Evolutionary conservation across 441 rosid genomes (phyloP), one percentile per base, ranked within the genome.

Genomic region (Biscutella laevigata): DNA sequence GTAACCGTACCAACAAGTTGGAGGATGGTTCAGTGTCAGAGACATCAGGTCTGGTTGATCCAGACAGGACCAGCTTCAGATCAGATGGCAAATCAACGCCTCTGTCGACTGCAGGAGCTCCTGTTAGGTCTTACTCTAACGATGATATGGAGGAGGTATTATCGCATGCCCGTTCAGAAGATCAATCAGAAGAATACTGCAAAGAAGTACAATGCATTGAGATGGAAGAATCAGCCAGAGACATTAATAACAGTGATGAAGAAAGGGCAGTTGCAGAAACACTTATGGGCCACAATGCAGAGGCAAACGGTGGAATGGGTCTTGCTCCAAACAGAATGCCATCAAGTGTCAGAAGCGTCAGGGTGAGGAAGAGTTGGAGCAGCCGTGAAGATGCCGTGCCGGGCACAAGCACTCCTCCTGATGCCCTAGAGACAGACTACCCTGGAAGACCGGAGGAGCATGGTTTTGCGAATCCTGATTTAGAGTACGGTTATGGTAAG

Each of bases 201-300:
- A 85, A 77, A 68, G 96, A 91, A 70, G 95, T 87, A 49, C 82
- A 73, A 36, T 87, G 98, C 67, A 73, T 88, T 44, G 90, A 83
- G 69, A 69, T 63, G 70, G 87, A 76, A 53, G 84, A 68, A 51
- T 54, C 71, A 50, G 64, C 61, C 19, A 59, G 67, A 57, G 70
- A 71, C 56, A 60, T 66, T 37, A 30, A 62, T 34, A 56, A 52
- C 27, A 74, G 62, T 28, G 48, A 72, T 47, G 80, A 68, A 57
- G 72, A 61, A 20, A 67, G 38, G 46, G 59, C 63, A 32, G 22
- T 56, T 48, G 53, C 36, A 73, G 67, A 69, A 44, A 49, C 29
- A 36, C 33, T 46, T 73, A 60, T 50, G 66, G 64, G 41, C 57
- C 71, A 50, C 42, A 59, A 38, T 65, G 61, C 68, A 69, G 58